These are phyloP conservation scores for Leccinum fallax DNA, from an alignment of 1,284 basidiomycete genomes.

Conservation along the genomic window DNA sequence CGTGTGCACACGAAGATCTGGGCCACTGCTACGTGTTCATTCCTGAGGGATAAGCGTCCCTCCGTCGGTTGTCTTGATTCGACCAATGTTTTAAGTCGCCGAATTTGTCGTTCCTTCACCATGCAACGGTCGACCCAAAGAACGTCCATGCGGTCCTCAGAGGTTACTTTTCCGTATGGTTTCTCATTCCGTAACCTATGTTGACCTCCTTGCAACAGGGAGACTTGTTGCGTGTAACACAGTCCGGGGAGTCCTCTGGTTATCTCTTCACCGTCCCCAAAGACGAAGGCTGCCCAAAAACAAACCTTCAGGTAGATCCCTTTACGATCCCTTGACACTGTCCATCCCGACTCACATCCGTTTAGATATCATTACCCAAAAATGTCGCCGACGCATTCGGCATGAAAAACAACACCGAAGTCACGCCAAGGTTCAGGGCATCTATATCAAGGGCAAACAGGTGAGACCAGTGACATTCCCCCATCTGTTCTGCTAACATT, in stretches of 20 bases:
- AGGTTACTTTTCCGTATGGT: neutral
- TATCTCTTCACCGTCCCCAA: constrained; percentile 68
- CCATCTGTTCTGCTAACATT: constrained; percentile 11
- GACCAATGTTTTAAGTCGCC: neutral
- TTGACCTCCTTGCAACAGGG: constrained; percentile 39
- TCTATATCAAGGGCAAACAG: constrained; percentile 69
- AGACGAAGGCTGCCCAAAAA: constrained; percentile 60
- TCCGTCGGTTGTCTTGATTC: neutral
- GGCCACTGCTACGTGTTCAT: neutral
- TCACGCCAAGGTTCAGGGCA: constrained; percentile 73
- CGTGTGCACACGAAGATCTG: neutral
- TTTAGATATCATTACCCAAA: constrained; percentile 72
- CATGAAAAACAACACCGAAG: constrained; percentile 72
- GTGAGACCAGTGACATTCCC: constrained; percentile 39
- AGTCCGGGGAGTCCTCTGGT: constrained; percentile 46
- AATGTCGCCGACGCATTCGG: constrained; percentile 68
- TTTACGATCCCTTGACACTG: constrained; percentile 2
- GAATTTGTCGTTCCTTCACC: neutral
- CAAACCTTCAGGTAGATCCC: constrained; percentile 61
- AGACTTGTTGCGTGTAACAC: constrained; percentile 63
- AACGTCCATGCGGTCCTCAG: constrained; percentile 1
- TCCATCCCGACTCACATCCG: constrained; percentile 9
- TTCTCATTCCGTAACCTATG: neutral
- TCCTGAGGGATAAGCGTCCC: neutral
- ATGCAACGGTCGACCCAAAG: neutral